phyloP scores from a whole-genome alignment of 306 rosid genomes.

The Pyrus pyrifolia region DNA sequence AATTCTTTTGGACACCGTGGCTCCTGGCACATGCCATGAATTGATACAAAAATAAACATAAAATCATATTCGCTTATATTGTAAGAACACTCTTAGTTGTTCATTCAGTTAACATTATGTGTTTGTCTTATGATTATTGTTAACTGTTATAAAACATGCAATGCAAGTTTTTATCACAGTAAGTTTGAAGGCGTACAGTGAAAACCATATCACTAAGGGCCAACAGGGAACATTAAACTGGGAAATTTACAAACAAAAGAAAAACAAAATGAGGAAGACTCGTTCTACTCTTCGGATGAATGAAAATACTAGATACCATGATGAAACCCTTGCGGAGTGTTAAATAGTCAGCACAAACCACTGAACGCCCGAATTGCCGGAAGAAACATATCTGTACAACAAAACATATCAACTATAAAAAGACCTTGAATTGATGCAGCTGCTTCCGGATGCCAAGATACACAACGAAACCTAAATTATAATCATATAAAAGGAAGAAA shows the following conservation, averaged over 20 bases:
- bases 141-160: not conserved
- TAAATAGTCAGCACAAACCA: constrained; percentile 83
- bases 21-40: not conserved
- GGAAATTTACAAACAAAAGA: not conserved
- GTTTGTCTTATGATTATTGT: not conserved
- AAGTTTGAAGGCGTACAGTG: not conserved
- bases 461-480: not conserved
- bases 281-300: not conserved
- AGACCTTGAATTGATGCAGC: not conserved
- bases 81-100: not conserved
- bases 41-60: not conserved
- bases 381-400: constrained; percentile 70
- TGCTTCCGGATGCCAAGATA: not conserved
- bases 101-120: not conserved
- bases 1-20: not conserved
- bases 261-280: not conserved
- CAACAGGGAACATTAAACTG: not conserved
- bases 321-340: constrained; percentile 92
- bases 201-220: not conserved
- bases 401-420: constrained; percentile 9
- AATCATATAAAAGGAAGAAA: too few relatives aligned
- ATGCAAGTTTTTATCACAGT: not conserved
- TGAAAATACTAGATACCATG: constrained; percentile 40
- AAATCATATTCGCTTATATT: not conserved
- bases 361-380: constrained; percentile 86